Percentiles rank a stretch among this genome's conserved stretches.
These are phyloP conservation scores for Wickerhamiella dianesei DNA, from an alignment of 805 yeast genomes.

Conservation along the genomic window DNA sequence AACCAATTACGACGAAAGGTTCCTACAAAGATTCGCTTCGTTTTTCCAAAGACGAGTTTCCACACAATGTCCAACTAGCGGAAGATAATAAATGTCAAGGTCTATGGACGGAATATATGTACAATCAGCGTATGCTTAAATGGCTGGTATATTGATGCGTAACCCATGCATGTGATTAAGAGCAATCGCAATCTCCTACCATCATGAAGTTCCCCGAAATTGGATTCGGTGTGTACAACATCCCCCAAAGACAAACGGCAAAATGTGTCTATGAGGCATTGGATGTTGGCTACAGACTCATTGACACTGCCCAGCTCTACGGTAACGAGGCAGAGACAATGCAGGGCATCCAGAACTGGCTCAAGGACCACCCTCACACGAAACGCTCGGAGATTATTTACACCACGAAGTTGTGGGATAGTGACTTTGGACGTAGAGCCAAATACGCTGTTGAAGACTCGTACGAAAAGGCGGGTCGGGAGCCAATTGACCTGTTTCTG, in stretches of 20 bases:
- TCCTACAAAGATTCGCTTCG: too few relatives aligned
- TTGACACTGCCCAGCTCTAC: slow-evolving; percentile 58
- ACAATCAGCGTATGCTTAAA: too few relatives aligned
- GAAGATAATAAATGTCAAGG: too few relatives aligned
- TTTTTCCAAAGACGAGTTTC: too few relatives aligned
- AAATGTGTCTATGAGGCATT: slow-evolving; percentile 43
- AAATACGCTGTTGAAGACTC: slow-evolving; percentile 43
- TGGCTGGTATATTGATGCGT: too few relatives aligned
- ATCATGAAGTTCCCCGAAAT: slow-evolving; percentile 13
- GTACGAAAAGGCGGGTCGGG: slow-evolving; percentile 36
- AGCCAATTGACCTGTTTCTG: slow-evolving; percentile 50
- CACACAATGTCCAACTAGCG: too few relatives aligned
- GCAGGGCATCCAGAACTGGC: slow-evolving; percentile 11
- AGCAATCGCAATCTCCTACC: background rate
- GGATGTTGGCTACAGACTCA: slow-evolving; percentile 52
- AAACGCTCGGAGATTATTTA: slow-evolving; percentile 38
- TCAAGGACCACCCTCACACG: slow-evolving; percentile 23
- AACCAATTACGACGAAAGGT: too few relatives aligned
- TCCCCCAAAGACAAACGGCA: slow-evolving; percentile 13
- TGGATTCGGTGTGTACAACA: slow-evolving; percentile 20
- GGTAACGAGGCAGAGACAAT: slow-evolving; percentile 49
- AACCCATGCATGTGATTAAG: background rate
- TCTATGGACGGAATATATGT: too few relatives aligned
- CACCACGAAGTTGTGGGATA: slow-evolving; percentile 62
- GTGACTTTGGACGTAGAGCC: slow-evolving; percentile 47